These are phyloP conservation scores for Blastomyces silverae DNA, from an alignment of 2,329 filamentous ascomycete genomes.

Conservation along the genomic window DNA sequence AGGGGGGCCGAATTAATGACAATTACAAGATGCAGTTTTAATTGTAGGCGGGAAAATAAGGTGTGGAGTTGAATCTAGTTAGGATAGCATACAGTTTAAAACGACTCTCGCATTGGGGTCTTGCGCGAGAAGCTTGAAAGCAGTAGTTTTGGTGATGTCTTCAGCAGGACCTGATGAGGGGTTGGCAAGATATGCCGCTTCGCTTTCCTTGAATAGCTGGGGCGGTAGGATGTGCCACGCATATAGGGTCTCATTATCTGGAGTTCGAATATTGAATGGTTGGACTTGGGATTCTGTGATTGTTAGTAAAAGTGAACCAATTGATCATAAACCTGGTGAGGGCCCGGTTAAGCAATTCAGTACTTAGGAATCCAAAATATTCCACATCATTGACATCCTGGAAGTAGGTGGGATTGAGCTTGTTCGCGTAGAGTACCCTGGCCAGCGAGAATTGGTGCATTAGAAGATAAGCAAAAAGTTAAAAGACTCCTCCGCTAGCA, in stretches of 20 bases:
- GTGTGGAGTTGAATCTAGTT: conserved; percentile 14
- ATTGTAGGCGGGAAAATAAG: conserved; percentile 20
- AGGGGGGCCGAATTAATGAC: conserved; percentile 15
- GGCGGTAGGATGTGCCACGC: conserved; percentile 87
- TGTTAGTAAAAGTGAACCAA: conserved; percentile 17
- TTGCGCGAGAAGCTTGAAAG: conserved; percentile 46
- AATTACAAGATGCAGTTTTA: conserved; percentile 8
- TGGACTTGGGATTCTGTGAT: conserved; percentile 72
- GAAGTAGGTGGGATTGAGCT: conserved; percentile 65
- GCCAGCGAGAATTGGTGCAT: background rate
- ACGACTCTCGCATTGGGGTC: conserved; percentile 50
- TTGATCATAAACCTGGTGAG: background rate
- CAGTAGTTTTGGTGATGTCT: conserved; percentile 44
- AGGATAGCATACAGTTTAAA: conserved; percentile 44
- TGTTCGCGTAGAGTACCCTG: conserved; percentile 78
- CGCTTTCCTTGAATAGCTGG: conserved; percentile 65
- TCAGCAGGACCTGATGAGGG: conserved; percentile 46
- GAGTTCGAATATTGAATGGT: conserved; percentile 68
- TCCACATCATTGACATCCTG: conserved; percentile 69
- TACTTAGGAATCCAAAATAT: conserved; percentile 78
- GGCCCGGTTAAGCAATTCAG: background rate
- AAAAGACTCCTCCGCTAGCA: background rate
- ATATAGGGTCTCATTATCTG: conserved; percentile 71
- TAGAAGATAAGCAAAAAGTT: background rate
- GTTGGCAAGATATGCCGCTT: conserved; percentile 53